phyloP scores from a whole-genome alignment of 2,329 filamentous ascomycete species.

The Blumeria hordei region DNA sequence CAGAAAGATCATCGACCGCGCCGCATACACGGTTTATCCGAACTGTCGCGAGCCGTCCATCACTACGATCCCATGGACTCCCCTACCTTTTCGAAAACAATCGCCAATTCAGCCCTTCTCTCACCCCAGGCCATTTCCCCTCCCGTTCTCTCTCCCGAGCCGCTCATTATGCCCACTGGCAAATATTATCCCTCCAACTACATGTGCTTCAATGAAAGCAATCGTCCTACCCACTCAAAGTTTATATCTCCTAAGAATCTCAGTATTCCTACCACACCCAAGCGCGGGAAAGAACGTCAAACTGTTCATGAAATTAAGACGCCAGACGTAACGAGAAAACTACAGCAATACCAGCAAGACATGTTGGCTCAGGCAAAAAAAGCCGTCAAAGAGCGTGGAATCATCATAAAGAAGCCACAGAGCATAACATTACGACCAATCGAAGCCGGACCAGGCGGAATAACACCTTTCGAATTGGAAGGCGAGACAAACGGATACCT shows the following conservation, averaged over 20 bases:
- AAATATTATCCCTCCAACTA: slow-evolving; percentile 42
- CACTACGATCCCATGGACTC: not conserved
- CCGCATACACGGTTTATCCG: not conserved
- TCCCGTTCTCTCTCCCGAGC: slow-evolving; percentile 12
- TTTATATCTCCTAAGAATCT: slow-evolving; percentile 12
- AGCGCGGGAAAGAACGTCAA: slow-evolving; percentile 2
- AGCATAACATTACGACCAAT: slow-evolving; percentile 27
- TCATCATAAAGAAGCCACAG: slow-evolving; percentile 17
- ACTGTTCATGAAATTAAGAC: slow-evolving; percentile 15
- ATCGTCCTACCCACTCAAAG: slow-evolving; percentile 6
- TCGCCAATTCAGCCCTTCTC: not conserved
- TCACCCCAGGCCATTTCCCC: slow-evolving; percentile 12
- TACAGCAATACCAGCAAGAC: slow-evolving; percentile 34
- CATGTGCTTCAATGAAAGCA: slow-evolving; percentile 15
- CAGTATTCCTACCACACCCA: slow-evolving; percentile 12
- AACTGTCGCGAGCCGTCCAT: slow-evolving; percentile 9
- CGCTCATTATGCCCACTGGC: slow-evolving; percentile 24
- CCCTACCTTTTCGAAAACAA: slow-evolving; percentile 5
- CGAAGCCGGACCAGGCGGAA: slow-evolving; percentile 30
- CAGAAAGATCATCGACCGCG: slow-evolving; percentile 13
- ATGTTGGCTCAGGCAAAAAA: slow-evolving; percentile 33
- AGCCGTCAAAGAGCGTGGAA: slow-evolving; percentile 13
- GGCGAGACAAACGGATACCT: slow-evolving; percentile 6
- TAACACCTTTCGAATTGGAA: slow-evolving; percentile 35
- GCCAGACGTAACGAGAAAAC: slow-evolving; percentile 20